phyloP scores from a whole-genome alignment of 1,284 basidiomycete species.

The Cutaneotrichosporon sp. region DNA sequence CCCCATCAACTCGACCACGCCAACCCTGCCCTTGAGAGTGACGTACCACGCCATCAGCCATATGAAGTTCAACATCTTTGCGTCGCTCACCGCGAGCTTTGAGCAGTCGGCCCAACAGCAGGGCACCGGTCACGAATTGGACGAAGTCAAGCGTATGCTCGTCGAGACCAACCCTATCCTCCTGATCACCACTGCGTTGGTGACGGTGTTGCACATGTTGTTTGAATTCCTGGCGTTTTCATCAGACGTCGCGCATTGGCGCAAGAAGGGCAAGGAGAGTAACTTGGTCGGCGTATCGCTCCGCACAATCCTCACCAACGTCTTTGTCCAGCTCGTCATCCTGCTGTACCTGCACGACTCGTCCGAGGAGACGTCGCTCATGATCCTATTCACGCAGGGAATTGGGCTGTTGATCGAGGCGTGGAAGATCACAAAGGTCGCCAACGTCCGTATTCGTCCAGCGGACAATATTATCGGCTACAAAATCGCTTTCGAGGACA shows the following conservation, averaged over 20 bases:
- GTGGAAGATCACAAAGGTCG: conserved; percentile 83
- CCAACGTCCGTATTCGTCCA: conserved; percentile 71
- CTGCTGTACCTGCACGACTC: conserved; percentile 93
- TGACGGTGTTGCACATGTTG: conserved; percentile 81
- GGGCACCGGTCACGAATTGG: conserved; percentile 68
- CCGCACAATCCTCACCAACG: conserved; percentile 82
- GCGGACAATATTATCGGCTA: conserved; percentile 73
- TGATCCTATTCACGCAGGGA: conserved; percentile 87
- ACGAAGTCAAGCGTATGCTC: conserved; percentile 90
- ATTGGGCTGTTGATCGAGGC: conserved; percentile 87
- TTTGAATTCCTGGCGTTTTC: conserved; percentile 96
- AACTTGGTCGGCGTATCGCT: conserved; percentile 59
- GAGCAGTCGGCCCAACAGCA: conserved; percentile 71
- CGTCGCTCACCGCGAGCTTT: conserved; percentile 74
- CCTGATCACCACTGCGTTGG: conserved; percentile 67
- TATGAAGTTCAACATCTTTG: conserved; percentile 72
- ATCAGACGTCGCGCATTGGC: conserved; percentile 91
- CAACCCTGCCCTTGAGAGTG: conserved; percentile 72
- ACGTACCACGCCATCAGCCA: conserved; percentile 81
- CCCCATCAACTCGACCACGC: conserved; percentile 75
- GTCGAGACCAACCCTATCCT: conserved; percentile 93
- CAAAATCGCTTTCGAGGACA: conserved; percentile 77
- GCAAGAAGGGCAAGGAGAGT: conserved; percentile 81
- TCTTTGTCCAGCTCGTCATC: conserved; percentile 84
- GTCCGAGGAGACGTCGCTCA: conserved; percentile 89